phyloP scores from a whole-genome alignment of 495 filamentous ascomycete genomes.

The Penicillium egyptiacum region DNA sequence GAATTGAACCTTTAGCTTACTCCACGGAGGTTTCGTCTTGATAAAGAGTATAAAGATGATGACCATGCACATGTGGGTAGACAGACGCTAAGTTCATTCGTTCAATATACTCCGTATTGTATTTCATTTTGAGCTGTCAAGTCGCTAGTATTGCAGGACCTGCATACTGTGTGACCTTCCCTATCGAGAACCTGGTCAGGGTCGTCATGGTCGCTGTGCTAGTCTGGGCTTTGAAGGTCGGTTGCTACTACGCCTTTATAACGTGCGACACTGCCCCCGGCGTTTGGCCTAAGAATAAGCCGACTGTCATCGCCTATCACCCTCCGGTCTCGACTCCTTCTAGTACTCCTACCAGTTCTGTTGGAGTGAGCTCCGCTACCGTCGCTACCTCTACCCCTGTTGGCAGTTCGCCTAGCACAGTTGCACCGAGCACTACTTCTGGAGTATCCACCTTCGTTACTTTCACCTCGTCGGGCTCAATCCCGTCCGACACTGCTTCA shows the following conservation, averaged over 20 bases:
- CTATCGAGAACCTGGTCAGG: conserved; percentile 17
- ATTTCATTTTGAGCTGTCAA: conserved; percentile 19
- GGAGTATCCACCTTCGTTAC: conserved; percentile 20
- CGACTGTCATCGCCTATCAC: conserved; percentile 28
- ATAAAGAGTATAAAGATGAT: conserved; percentile 15
- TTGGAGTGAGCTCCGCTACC: conserved; percentile 14
- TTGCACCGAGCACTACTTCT: conserved; percentile 15
- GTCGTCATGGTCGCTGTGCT: conserved; percentile 35
- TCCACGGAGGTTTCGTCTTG: neutral
- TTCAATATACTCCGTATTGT: conserved; percentile 10
- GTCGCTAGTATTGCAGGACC: conserved; percentile 21
- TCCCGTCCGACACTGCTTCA: conserved; percentile 4
- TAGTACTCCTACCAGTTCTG: conserved; percentile 13
- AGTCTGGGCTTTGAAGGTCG: conserved; percentile 27
- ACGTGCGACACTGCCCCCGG: conserved; percentile 41
- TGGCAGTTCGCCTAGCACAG: conserved; percentile 17
- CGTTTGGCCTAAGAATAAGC: conserved; percentile 28
- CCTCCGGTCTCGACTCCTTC: conserved; percentile 17
- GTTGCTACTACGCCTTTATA: conserved; percentile 42
- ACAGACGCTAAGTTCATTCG: conserved; percentile 13
- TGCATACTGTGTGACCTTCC: conserved; percentile 24
- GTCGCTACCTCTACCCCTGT: conserved; percentile 16
- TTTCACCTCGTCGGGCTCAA: conserved; percentile 2
- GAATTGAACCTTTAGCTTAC: neutral
- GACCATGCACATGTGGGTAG: conserved; percentile 13